These are phyloP conservation scores for Chrysosphaeria jannelii DNA, from an alignment of 2,329 filamentous ascomycete species.

Conservation along the genomic window DNA sequence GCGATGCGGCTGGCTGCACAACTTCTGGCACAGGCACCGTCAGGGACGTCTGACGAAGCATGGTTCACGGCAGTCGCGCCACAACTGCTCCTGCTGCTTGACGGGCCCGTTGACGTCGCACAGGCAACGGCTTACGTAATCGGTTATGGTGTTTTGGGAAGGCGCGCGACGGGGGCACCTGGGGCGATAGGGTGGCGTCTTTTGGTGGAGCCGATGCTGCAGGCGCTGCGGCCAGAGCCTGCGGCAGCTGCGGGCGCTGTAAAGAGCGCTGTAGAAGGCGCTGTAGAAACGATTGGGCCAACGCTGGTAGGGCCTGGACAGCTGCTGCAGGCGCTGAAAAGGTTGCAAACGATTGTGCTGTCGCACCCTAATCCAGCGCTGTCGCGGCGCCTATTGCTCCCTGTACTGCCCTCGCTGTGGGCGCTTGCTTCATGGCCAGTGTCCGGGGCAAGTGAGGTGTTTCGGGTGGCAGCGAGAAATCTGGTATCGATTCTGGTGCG, in stretches of 20 bases:
- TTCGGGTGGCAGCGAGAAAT: no score
- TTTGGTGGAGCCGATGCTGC: conserved; percentile 27
- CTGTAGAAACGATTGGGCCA: no score
- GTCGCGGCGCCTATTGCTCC: conserved; percentile 26
- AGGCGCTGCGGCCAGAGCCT: conserved; percentile 16
- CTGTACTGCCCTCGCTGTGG: conserved; percentile 32
- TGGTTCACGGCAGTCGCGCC: conserved; percentile 31
- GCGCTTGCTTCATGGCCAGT: conserved; percentile 21
- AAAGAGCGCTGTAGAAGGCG: neutral
- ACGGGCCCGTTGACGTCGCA: conserved; percentile 26
- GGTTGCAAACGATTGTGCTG: conserved; percentile 23
- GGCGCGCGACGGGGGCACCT: conserved; percentile 31
- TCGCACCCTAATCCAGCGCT: conserved; percentile 38
- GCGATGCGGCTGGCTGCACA: conserved; percentile 31
- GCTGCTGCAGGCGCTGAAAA: conserved; percentile 19
- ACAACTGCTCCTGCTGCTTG: conserved; percentile 29
- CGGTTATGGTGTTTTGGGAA: conserved; percentile 34
- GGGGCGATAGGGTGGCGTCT: conserved; percentile 28
- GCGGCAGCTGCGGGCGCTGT: neutral
- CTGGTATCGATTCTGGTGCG: no score
- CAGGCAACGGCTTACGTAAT: conserved; percentile 30
- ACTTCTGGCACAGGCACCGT: conserved; percentile 28
- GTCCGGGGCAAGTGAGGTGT: no score
- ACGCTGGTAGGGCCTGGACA: no score
- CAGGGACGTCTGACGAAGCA: conserved; percentile 17